Evolutionary conservation across 257 asterid genomes (phyloP).

Genomic region (Ehretia macrophylla): DNA sequence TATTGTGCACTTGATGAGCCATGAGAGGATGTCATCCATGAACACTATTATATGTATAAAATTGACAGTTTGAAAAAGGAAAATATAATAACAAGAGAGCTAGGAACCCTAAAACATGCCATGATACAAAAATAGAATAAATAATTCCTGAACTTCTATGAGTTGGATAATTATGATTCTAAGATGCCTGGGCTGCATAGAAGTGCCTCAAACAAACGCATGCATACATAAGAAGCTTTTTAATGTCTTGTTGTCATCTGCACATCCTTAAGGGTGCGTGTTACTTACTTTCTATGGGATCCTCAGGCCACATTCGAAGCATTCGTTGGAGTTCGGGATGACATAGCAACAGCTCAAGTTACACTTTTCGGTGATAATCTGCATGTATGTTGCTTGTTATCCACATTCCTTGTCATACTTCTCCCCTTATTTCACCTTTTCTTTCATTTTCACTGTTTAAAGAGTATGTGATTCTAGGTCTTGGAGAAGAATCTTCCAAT

Average conservation of each 20-base stretch:
- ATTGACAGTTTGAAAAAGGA: too few species aligned
- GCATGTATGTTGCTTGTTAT: slow-evolving; percentile 50
- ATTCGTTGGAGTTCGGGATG: slow-evolving; percentile 83
- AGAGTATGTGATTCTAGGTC: slow-evolving; percentile 37
- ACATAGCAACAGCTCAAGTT: slow-evolving; percentile 81
- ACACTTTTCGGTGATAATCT: slow-evolving; percentile 82
- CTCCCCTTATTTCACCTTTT: slow-evolving; percentile 1
- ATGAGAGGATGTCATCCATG: too few species aligned
- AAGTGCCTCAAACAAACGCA: too few species aligned
- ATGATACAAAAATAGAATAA: neutral
- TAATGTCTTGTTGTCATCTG: too few species aligned
- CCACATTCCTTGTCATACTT: slow-evolving; percentile 12
- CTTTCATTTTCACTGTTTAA: slow-evolving; percentile 13
- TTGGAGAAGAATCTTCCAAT: slow-evolving; percentile 91
- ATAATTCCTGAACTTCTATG: neutral
- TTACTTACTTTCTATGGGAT: slow-evolving; percentile 19
- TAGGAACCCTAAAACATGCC: too few species aligned
- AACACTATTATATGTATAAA: too few species aligned
- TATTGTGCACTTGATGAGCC: too few species aligned
- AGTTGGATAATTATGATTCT: neutral
- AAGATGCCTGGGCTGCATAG: too few species aligned
- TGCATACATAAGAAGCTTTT: too few species aligned
- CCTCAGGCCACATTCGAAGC: slow-evolving; percentile 95
- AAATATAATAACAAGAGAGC: too few species aligned
- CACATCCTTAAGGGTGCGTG: too few species aligned